These are phyloP conservation scores for Apodospora peruviana DNA, from an alignment of 495 filamentous ascomycete species.

Conservation along the genomic window DNA sequence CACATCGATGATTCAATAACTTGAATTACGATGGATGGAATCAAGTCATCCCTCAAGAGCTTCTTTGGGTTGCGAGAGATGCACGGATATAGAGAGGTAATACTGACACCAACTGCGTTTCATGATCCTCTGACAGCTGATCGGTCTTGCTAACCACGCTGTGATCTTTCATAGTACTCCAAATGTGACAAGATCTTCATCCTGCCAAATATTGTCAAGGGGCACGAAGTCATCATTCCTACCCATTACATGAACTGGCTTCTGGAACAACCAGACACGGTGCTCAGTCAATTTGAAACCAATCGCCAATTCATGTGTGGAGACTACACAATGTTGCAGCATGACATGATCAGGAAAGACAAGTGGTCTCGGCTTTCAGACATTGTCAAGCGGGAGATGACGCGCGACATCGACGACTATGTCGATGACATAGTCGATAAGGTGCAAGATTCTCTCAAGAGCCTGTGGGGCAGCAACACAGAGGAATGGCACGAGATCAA, in stretches of 20 bases:
- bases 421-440: conserved; percentile 36
- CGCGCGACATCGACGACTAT: conserved; percentile 23
- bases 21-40: neutral
- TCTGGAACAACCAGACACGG: conserved; percentile 34
- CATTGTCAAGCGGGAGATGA: conserved; percentile 31
- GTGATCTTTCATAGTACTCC: conserved; percentile 26
- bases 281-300: conserved; percentile 29
- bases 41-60: too few species aligned
- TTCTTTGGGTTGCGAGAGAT: too few species aligned
- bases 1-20: neutral
- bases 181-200: conserved; percentile 33
- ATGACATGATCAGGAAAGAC: conserved; percentile 19
- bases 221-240: conserved; percentile 40
- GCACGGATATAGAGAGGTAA: too few species aligned
- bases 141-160: too few species aligned
- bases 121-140: too few species aligned
- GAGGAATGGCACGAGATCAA: conserved; percentile 33
- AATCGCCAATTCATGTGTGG: conserved; percentile 31
- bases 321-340: conserved; percentile 34
- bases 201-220: conserved; percentile 32
- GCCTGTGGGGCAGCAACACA: conserved; percentile 29
- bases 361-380: conserved; percentile 24
- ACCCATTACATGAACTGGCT: conserved; percentile 34
- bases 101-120: too few species aligned
- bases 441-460: conserved; percentile 21